Evolutionary conservation across 1,139 yeast genomes (phyloP), one percentile per base, ranked within the genome.

Genomic region (Geotrichum candidum): DNA sequence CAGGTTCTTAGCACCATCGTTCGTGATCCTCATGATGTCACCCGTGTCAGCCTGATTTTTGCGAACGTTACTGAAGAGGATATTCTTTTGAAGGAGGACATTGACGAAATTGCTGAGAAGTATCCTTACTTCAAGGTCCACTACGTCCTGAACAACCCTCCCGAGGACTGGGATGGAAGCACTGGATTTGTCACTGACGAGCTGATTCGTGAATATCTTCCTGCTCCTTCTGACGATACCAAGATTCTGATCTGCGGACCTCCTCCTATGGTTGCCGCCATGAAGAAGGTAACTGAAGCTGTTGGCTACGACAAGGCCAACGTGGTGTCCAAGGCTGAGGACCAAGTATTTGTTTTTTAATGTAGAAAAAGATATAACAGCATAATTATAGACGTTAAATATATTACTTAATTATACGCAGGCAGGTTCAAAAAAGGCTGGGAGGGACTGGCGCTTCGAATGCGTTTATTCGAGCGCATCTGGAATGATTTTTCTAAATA

Each of bases 211-310:
- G 78, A 82, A 64, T 78, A 83, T 68, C 80, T 89, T 70, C 96
- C 96, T 56, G 78, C 81, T 63, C 84, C 91, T 51, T 72, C 84
- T 48, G 72, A 78, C 78, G 86, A 86, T 68, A 80, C 83, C 66
- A 91, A 89, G 80, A 77, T 94, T 66, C 83, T 94, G 71, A 77
- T 94, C 63, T 95, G 99, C 76, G 97, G 99, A 38, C 99, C 99
- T 63, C 97, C 97, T 65, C 90, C 90, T 61, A 87, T 90, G 94
- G 84, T 85, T 59, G 80, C 86, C 59, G 85, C 89, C 61, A 81
- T 87, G 72, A 92, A 91, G 80, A 91, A 87, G 80, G 89, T 88
- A 59, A 91, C 96, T 50, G 78, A 80, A 27, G 80, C 77, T 61
- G 81, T 92, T 68, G 98, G 97, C 25, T 95, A 78, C 77, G 83